phyloP scores from a whole-genome alignment of 2,329 filamentous ascomycete genomes.

The Fusarium nematophilum region DNA sequence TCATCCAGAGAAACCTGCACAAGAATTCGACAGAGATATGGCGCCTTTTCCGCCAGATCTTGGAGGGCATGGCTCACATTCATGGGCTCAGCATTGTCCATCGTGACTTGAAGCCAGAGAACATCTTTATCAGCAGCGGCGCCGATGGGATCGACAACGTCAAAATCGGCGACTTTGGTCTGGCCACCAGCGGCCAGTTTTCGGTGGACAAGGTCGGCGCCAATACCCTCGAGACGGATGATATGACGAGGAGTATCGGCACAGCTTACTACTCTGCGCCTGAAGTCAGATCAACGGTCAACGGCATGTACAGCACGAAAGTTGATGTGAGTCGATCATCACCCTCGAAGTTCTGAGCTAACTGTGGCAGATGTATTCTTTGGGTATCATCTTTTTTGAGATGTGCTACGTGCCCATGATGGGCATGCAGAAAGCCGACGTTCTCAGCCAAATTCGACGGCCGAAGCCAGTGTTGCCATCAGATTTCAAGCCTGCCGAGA shows the following conservation, averaged over 20 bases:
- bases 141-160: constrained; percentile 85
- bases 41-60: constrained; percentile 89
- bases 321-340: constrained; percentile 75
- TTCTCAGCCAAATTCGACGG: constrained; percentile 75
- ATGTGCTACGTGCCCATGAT: constrained; percentile 83
- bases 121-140: constrained; percentile 83
- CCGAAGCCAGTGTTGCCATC: constrained; percentile 75
- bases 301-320: constrained; percentile 87
- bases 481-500: constrained; percentile 76
- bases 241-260: constrained; percentile 77
- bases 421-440: constrained; percentile 72
- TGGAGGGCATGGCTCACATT: constrained; percentile 91
- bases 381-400: constrained; percentile 98
- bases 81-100: constrained; percentile 94
- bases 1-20: constrained; percentile 81
- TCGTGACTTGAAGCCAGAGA: constrained; percentile 95
- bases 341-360: background rate
- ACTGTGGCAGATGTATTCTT: constrained; percentile 83
- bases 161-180: constrained; percentile 95
- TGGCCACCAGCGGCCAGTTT: constrained; percentile 89
- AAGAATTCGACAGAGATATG: constrained; percentile 83
- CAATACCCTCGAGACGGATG: constrained; percentile 60
- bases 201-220: constrained; percentile 65
- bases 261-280: constrained; percentile 95
- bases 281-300: constrained; percentile 81